Evolutionary conservation across 1,284 basidiomycete species (phyloP).

Genomic region (Leccinum laetum): DNA sequence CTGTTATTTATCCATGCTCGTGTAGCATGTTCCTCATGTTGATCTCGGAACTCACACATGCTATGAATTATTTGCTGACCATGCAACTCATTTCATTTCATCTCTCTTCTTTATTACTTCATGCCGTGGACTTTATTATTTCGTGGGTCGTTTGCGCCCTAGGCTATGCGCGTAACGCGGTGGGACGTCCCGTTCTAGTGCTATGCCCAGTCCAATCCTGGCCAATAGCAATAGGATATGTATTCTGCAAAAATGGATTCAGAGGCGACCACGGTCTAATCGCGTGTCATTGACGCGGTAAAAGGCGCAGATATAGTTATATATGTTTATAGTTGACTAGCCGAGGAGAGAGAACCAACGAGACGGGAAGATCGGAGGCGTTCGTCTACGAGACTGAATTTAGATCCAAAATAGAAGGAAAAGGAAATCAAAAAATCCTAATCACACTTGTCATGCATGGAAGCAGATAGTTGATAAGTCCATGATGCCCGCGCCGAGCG

Average conservation of each 20-base stretch:
- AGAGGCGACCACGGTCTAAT: background rate
- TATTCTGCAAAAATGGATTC: background rate
- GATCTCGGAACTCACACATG: conserved; percentile 5
- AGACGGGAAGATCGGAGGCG: background rate
- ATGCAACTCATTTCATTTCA: background rate
- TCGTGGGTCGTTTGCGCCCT: background rate
- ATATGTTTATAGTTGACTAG: background rate
- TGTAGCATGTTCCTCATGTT: background rate
- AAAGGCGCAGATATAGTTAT: background rate
- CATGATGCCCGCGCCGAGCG: background rate
- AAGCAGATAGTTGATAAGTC: background rate
- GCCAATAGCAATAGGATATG: background rate
- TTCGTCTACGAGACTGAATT: background rate
- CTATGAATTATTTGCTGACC: conserved; percentile 1
- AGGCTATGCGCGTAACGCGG: background rate
- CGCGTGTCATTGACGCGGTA: background rate
- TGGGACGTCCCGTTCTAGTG: background rate
- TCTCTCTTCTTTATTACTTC: background rate
- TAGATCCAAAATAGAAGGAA: background rate
- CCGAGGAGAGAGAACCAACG: background rate
- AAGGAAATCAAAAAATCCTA: background rate
- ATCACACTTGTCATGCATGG: background rate
- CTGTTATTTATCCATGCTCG: conserved; percentile 7
- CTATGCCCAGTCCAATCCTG: background rate
- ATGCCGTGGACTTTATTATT: conserved; percentile 6